A percentile compares a stretch with the other conserved stretches of the same genome.
These are phyloP conservation scores for Alternaria burnsii DNA, from an alignment of 2,329 filamentous ascomycete genomes.

Conservation along the genomic window DNA sequence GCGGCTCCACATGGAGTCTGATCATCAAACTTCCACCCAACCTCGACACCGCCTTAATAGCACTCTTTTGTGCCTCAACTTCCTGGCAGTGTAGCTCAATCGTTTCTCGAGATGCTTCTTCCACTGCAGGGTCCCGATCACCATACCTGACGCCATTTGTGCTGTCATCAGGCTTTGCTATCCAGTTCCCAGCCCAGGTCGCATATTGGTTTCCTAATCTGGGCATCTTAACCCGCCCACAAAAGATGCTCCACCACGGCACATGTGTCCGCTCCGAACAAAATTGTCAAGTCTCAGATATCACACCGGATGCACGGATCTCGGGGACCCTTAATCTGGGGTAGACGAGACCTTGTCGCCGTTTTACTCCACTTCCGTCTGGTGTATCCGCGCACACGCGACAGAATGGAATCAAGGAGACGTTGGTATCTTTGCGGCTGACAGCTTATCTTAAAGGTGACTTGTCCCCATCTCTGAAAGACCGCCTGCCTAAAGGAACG, in stretches of 20 bases:
- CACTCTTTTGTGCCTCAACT: background rate
- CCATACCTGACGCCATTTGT: background rate
- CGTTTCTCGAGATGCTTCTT: background rate
- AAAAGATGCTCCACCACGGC: conserved; percentile 18
- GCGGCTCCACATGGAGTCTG: background rate
- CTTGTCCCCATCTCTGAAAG: conserved; percentile 6
- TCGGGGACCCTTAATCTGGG: conserved; percentile 6
- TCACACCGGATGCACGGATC: conserved; percentile 2
- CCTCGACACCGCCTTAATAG: background rate
- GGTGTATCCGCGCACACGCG: conserved; percentile 15
- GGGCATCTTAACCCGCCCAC: conserved; percentile 20
- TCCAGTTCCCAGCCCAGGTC: conserved; percentile 10
- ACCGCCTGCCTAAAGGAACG: conserved; percentile 9
- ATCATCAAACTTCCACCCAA: background rate
- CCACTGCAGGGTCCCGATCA: background rate
- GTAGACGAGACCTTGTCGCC: conserved; percentile 17
- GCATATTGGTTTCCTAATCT: conserved; percentile 18
- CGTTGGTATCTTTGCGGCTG: background rate
- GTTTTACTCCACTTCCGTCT: conserved; percentile 23
- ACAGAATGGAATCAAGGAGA: background rate
- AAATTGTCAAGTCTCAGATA: conserved; percentile 7
- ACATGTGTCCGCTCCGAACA: conserved; percentile 10
- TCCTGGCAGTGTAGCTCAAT: background rate
- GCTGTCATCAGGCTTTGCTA: conserved; percentile 3
- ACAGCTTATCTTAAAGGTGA: conserved; percentile 10